phyloP scores from a whole-genome alignment of 768 basidiomycete species.

The Amanita molliuscula region DNA sequence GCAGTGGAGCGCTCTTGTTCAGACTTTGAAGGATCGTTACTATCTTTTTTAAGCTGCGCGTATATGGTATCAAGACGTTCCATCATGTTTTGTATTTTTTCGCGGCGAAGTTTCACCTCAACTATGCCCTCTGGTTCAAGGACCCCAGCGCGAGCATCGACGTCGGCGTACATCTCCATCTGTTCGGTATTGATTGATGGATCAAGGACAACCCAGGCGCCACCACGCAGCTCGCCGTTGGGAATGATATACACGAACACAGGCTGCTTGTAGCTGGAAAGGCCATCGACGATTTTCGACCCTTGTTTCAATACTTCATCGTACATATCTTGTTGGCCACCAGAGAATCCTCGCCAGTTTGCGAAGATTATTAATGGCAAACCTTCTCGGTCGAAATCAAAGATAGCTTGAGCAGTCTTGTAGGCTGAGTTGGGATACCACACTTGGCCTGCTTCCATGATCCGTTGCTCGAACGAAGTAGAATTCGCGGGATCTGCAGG shows the following conservation, averaged over 20 bases:
- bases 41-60: slow-evolving; percentile 68
- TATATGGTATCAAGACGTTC: slow-evolving; percentile 85
- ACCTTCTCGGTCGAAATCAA: slow-evolving; percentile 96
- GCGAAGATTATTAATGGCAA: slow-evolving; percentile 97
- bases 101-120: slow-evolving; percentile 96
- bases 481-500: slow-evolving; percentile 98
- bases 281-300: slow-evolving; percentile 96
- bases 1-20: slow-evolving; percentile 68
- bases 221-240: slow-evolving; percentile 96
- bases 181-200: slow-evolving; percentile 94
- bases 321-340: slow-evolving; percentile 99
- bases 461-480: slow-evolving; percentile 89
- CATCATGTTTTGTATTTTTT: slow-evolving; percentile 87
- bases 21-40: slow-evolving; percentile 63
- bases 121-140: slow-evolving; percentile 95
- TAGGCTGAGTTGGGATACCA: slow-evolving; percentile 99
- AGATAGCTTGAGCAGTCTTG: slow-evolving; percentile 99
- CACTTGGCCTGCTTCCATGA: slow-evolving; percentile 99
- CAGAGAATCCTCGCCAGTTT: slow-evolving; percentile 99
- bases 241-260: slow-evolving; percentile 98
- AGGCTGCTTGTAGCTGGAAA: slow-evolving; percentile 94
- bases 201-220: slow-evolving; percentile 98
- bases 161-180: slow-evolving; percentile 99
- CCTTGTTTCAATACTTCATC: slow-evolving; percentile 96
- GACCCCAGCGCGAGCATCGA: slow-evolving; percentile 92